Evolutionary conservation across 2,329 filamentous ascomycete species (phyloP).

Genomic region (Penicillium sp.): DNA sequence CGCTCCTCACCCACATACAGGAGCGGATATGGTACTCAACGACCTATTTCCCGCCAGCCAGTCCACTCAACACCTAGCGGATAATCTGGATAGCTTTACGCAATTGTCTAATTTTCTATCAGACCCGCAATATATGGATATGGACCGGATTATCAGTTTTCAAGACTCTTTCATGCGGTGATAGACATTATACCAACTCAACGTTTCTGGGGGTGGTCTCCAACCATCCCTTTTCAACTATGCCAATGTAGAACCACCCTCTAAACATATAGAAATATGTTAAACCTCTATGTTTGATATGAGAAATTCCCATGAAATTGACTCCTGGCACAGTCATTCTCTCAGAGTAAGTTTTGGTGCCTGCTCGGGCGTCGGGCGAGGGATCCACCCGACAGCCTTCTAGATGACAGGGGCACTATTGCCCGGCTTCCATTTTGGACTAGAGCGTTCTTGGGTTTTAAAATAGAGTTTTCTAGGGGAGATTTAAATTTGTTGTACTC

Average conservation of each 20-base stretch:
- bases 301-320: not conserved
- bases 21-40: not conserved
- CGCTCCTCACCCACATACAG: not conserved
- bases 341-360: not conserved
- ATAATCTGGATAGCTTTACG: not conserved
- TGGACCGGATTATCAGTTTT: constrained; percentile 14
- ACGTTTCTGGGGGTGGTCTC: not conserved
- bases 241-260: not conserved
- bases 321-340: not conserved
- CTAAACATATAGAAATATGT: not conserved
- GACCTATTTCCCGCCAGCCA: not conserved
- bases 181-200: not conserved
- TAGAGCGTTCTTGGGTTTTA: not conserved
- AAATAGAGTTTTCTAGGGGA: not conserved
- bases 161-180: constrained; percentile 10
- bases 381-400: constrained; percentile 2
- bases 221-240: not conserved
- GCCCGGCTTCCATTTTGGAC: not conserved
- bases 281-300: not conserved
- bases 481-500: not conserved
- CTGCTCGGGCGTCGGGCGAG: constrained; percentile 1
- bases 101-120: constrained; percentile 2
- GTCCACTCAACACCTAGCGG: not conserved
- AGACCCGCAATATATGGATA: constrained; percentile 11
- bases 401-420: not conserved